Conservation (phyloP, 306 rosid species). For the Medicago ruthenica region DNA sequence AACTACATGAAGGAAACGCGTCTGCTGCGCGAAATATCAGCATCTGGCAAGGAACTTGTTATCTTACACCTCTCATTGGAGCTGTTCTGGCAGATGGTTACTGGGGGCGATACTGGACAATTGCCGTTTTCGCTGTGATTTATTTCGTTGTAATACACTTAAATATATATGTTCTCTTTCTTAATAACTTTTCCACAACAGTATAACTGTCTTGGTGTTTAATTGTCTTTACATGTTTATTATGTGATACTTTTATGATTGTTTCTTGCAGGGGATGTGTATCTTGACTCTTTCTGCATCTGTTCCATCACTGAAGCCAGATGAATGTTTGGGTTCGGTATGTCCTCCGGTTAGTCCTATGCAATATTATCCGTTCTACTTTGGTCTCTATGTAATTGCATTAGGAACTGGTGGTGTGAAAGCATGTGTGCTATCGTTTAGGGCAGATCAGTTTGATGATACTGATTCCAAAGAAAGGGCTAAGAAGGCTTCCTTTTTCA, state of each 20-base stretch:
- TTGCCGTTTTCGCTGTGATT: constrained; percentile 67
- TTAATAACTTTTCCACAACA: not conserved
- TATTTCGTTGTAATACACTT: constrained; percentile 67
- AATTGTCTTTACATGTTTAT: not conserved
- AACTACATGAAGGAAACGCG: constrained; percentile 80
- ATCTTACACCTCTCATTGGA: constrained; percentile 90
- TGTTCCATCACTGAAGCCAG: constrained; percentile 71
- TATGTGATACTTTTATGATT: constrained; percentile 1
- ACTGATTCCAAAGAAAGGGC: constrained; percentile 75
- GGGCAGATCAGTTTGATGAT: constrained; percentile 96
- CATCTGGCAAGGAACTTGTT: constrained; percentile 94
- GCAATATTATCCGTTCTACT: constrained; percentile 75
- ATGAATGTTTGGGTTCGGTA: constrained; percentile 60
- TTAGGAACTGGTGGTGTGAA: constrained; percentile 94
- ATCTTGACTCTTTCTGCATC: constrained; percentile 86
- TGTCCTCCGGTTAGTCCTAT: constrained; percentile 78
- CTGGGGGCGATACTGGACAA: constrained; percentile 98
- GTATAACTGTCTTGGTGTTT: not conserved
- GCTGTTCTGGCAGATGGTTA: constrained; percentile 90
- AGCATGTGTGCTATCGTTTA: constrained; percentile 83
- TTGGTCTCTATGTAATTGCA: constrained; percentile 86
- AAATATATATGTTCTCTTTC: constrained; percentile 7
- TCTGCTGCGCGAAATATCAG: constrained; percentile 82
- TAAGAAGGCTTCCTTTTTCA: constrained; percentile 84
- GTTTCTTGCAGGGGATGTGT: constrained; percentile 79